Evolutionary conservation across 2,329 filamentous ascomycete genomes (phyloP), one percentile per base, ranked within the genome.

Genomic region (Nemania bipapillata): DNA sequence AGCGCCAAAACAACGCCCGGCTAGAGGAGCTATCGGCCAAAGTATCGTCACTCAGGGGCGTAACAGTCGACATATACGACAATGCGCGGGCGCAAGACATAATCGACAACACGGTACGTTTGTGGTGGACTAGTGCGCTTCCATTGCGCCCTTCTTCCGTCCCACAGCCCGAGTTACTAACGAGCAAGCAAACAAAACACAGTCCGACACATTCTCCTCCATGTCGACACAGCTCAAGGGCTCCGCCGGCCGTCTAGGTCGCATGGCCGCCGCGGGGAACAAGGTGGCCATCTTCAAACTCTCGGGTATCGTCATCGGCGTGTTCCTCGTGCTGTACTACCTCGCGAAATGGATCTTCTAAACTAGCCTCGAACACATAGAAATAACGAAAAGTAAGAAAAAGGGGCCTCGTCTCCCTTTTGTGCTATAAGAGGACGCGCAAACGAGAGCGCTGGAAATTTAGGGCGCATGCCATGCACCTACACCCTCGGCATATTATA

Each of bases 21-120:
- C 92, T 99, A 65, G 91, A 95, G 77, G 94, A 97, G 79, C 91
- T 99, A 42, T 92, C 92, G 17, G 87, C 89, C 73, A 99, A 99
- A 83, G 94, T 98, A 63, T 92, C 92, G 20, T 93, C 94, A 60
- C 88, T 99, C 71, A 93, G 95, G 77, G 92, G 92, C 80, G 93
- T 99, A 58, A 99, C 96, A 49, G 89, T 98, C 73, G 94, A 99
- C 83, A 99, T 99, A 77, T 97, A 98, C 86, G 94, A 98, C 83
- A 94, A 96, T 79, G 96, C 96, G 57, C 89, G 93, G 66, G 89
- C 92, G 75, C 95, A 98, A 76, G 89, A 92, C 73, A 88, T 97
- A 71, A 92, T 99, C 74, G 93, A 99, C 81, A 90, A 89, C 77
- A 95, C 92, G 45, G 93, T 96, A 86, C 66, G 89, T 82, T 45